Evolutionary conservation across 1,284 basidiomycete species (phyloP).

Genomic region (Apiotrichum akiyoshidainum): DNA sequence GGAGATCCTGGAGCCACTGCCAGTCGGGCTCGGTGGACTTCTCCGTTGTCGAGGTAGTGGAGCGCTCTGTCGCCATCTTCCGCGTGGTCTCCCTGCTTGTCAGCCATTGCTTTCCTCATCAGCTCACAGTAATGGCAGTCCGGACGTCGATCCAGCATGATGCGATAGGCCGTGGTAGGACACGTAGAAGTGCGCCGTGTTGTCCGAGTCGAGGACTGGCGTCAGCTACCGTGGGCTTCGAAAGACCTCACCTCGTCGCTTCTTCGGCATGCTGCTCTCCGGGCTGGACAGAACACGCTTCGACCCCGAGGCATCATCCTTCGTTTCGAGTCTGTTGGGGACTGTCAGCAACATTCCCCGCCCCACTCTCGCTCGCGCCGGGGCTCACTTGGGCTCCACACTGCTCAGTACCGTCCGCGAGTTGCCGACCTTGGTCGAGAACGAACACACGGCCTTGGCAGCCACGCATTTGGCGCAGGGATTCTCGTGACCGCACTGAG

Average conservation of each 20-base stretch:
- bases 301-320: neutral
- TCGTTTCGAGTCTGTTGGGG: neutral
- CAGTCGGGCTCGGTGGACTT: conserved; percentile 13
- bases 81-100: conserved; percentile 3
- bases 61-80: neutral
- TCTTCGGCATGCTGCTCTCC: neutral
- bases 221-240: no score
- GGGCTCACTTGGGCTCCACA: conserved; percentile 11
- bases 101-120: neutral
- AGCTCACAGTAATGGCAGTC: conserved; percentile 20
- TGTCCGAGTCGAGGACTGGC: conserved; percentile 2
- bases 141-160: conserved; percentile 20
- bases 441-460: conserved; percentile 11
- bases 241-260: conserved; percentile 1
- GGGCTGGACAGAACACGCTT: neutral
- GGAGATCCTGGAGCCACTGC: conserved; percentile 20
- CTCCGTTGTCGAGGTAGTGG: neutral
- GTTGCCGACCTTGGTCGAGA: conserved; percentile 7
- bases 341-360: neutral
- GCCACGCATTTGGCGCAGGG: conserved; percentile 17
- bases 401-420: conserved; percentile 9
- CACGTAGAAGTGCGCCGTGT: conserved; percentile 17
- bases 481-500: conserved; percentile 16
- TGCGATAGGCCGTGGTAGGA: conserved; percentile 16
- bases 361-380: no score